Base-by-base conservation (phyloP, 2,329 filamentous ascomycete species). In the Fusarium duplospermum region DNA sequence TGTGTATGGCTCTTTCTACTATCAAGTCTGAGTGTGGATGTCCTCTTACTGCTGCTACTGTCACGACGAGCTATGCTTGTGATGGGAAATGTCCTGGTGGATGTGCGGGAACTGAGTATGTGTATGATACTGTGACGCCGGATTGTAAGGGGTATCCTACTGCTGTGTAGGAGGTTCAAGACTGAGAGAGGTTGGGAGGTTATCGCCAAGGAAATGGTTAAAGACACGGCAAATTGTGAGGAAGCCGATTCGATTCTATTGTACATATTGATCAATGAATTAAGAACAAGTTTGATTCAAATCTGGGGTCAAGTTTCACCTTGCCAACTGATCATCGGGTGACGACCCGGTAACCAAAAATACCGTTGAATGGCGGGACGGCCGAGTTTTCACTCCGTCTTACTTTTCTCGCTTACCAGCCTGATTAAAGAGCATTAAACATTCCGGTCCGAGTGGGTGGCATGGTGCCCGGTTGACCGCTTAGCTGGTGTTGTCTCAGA, bases 11-110 rank as follows among this genome's bases (percentile, higher is more conserved):
- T 3, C 29, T 80, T 22, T 71, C 73, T 31, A 83, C 81, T 6
- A 61, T 83, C 20, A 81, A 76, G 22, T 80, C 79, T 11, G 74
- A 75, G 4, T 81, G 81, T 64, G 81, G 80, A 31, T 84, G 83
- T 56, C 80, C 81, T 2, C 57, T 68, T 7, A 76, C 66, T 1
- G 72, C 80, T 36, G 71, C 79, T 11, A 84, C 82, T 2, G 74
- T 79, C 2, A 76, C 76, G 4, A 71, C 78, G 9, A 73, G 73
- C 20, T 81, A 77, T 42, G 74, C 77, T 0, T 84, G 82, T 68
- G 70, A 64, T 3, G 52, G 64, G 4, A 29, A 40, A 6, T 79
- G 79, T 56, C 75, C 72, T 0, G 69, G 69, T 2, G 75, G 78
- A 0, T 84, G 83, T 59, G 67, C 64, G 20, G 79, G 79, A n/a